phyloP scores from a whole-genome alignment of 495 filamentous ascomycete genomes.

The Hypoxylon cercidicola region DNA sequence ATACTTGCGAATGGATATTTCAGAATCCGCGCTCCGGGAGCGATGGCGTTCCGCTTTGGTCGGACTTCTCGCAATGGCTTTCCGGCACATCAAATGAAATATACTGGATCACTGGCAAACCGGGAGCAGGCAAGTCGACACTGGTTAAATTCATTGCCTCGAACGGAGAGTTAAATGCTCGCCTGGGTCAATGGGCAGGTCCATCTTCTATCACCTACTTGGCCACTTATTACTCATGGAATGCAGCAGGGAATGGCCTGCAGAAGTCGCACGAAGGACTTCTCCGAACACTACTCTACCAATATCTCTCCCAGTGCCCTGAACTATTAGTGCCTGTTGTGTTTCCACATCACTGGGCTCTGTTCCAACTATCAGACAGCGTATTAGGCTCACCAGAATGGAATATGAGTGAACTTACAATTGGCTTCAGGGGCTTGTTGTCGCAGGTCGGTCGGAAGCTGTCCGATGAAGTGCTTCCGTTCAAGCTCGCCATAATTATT shows the following conservation, averaged over 20 bases:
- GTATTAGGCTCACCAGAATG: background rate
- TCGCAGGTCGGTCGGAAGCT: constrained; percentile 2
- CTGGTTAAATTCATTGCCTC: constrained; percentile 39
- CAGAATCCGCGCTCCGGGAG: background rate
- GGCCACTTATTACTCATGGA: constrained; percentile 56
- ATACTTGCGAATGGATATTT: constrained; percentile 9
- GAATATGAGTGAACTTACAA: background rate
- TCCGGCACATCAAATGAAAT: background rate
- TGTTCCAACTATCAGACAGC: constrained; percentile 1
- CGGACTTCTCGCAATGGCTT: background rate
- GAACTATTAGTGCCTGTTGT: constrained; percentile 22
- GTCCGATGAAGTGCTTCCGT: background rate
- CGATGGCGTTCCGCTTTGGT: background rate
- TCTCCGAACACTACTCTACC: constrained; percentile 48
- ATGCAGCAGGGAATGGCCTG: constrained; percentile 42
- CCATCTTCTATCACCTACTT: constrained; percentile 12
- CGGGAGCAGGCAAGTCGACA: constrained; percentile 10
- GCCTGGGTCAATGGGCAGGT: background rate
- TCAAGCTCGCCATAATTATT: constrained; percentile 52
- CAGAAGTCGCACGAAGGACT: constrained; percentile 56
- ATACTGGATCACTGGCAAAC: constrained; percentile 7
- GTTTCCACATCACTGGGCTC: background rate
- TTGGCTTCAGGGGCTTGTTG: constrained; percentile 7
- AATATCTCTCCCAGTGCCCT: constrained; percentile 40
- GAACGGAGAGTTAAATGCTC: background rate